Conservation (phyloP, 2,329 filamentous ascomycete species). For the Claviceps sp. region DNA sequence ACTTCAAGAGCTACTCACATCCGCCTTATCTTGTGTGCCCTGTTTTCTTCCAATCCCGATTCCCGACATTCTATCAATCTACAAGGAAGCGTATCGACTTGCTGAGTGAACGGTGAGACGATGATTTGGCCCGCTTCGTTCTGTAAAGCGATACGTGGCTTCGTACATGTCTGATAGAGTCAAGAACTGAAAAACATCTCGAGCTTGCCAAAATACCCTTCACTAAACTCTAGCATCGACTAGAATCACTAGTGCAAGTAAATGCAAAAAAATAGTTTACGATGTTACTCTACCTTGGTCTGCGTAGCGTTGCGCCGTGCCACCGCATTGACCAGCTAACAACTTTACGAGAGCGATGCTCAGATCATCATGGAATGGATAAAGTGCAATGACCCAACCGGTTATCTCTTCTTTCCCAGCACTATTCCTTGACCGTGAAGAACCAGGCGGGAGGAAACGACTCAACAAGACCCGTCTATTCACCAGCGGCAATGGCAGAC, state of each 20-base stretch:
- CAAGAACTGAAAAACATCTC: background rate
- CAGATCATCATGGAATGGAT: background rate
- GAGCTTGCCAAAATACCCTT: background rate
- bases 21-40: background rate
- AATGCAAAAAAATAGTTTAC: background rate
- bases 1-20: background rate
- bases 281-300: constrained; percentile 1
- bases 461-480: background rate
- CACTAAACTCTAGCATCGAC: background rate
- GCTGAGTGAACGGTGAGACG: background rate
- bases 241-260: background rate
- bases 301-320: background rate
- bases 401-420: background rate
- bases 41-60: background rate
- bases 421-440: background rate
- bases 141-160: background rate
- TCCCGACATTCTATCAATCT: background rate
- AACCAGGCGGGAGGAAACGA: background rate
- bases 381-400: background rate
- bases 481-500: background rate
- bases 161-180: background rate
- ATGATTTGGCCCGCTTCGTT: background rate
- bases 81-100: background rate
- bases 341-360: background rate
- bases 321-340: background rate